Evolutionary conservation across 1,139 yeast genomes (phyloP).

Genomic region (Candida sojae): DNA sequence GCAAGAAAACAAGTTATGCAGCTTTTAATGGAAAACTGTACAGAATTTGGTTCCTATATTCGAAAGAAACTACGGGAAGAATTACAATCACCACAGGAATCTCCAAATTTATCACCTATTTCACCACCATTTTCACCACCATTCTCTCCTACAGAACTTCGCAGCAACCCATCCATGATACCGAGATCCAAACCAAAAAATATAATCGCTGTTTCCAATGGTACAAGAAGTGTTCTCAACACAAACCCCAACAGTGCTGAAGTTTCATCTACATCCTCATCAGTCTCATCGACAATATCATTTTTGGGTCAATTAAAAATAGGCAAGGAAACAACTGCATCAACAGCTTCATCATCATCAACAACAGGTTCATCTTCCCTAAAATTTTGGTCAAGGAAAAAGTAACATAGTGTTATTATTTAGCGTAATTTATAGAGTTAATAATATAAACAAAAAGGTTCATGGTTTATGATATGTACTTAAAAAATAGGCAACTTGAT

Average conservation of each 20-base stretch:
- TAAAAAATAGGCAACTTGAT: too few relatives aligned
- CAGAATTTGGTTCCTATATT: neutral
- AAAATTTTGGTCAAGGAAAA: conserved; percentile 15
- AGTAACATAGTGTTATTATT: conserved; percentile 2
- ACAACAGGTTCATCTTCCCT: conserved; percentile 12
- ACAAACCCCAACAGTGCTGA: conserved; percentile 3
- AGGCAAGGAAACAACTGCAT: conserved; percentile 1
- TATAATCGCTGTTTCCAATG: conserved; percentile 1
- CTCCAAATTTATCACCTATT: conserved; percentile 1
- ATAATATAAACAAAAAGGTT: neutral
- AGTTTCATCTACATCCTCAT: conserved; percentile 8
- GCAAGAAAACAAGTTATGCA: conserved; percentile 1
- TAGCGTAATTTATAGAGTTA: neutral
- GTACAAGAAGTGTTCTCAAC: neutral
- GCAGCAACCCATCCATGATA: neutral
- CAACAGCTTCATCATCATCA: neutral
- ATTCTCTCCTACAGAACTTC: conserved; percentile 12
- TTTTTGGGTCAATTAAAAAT: conserved; percentile 30
- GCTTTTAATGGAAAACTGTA: neutral
- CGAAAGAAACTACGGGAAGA: neutral
- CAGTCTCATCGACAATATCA: conserved; percentile 23
- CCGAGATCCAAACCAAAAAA: neutral
- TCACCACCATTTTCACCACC: conserved; percentile 7
- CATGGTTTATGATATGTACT: neutral
- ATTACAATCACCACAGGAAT: neutral